These are phyloP conservation scores for Mycena indigotica DNA, from an alignment of 768 basidiomycete genomes.

Conservation along the genomic window DNA sequence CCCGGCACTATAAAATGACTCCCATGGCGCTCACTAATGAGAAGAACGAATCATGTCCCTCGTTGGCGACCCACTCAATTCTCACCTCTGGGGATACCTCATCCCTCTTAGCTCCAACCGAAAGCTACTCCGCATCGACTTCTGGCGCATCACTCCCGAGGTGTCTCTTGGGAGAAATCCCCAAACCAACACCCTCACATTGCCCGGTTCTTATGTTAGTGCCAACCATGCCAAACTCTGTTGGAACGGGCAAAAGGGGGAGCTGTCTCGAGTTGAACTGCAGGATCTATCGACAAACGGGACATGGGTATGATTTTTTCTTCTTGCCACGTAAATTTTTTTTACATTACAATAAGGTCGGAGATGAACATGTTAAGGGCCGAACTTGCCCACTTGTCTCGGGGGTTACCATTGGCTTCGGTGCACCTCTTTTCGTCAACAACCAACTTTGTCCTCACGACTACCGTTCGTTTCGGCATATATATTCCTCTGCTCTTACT, in stretches of 20 bases:
- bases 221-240: constrained; percentile 7
- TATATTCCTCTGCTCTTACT: background rate
- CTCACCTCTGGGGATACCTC: constrained; percentile 18
- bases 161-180: constrained; percentile 11
- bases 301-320: constrained; percentile 12
- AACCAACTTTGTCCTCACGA: constrained; percentile 2
- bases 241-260: constrained; percentile 13
- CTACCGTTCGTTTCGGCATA: constrained; percentile 5
- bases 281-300: constrained; percentile 8
- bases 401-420: constrained; percentile 14
- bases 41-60: too few relatives aligned
- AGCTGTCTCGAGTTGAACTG: background rate
- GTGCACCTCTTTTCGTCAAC: constrained; percentile 5
- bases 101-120: background rate
- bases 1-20: background rate
- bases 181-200: background rate
- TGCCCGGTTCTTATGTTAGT: constrained; percentile 17
- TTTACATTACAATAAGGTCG: constrained; percentile 1
- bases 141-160: constrained; percentile 12
- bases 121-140: constrained; percentile 10
- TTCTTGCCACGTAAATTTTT: background rate
- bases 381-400: background rate
- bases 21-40: too few relatives aligned
- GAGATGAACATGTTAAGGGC: background rate
- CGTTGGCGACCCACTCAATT: background rate